Conservation (phyloP, 768 basidiomycete species). For the Cystobasidium onofrii region DNA sequence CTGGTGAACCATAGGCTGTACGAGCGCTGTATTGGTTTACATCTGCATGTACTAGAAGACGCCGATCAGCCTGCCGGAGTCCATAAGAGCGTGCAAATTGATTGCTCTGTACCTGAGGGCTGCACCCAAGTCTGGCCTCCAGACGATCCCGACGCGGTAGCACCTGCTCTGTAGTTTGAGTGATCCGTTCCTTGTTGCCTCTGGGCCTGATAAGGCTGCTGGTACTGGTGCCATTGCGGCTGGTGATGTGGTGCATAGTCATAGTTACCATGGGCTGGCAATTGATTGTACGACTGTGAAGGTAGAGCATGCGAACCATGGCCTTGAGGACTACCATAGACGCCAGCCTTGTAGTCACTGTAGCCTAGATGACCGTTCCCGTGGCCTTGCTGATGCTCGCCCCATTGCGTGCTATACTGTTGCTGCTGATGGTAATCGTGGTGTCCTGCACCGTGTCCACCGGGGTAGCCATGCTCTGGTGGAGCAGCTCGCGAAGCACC, state of each 20-base stretch:
- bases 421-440: not conserved
- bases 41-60: not conserved
- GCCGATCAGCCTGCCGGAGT: not conserved
- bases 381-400: not conserved
- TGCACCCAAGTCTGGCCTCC: not conserved
- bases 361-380: not conserved
- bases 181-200: not conserved
- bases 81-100: not conserved
- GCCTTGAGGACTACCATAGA: not conserved
- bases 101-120: not conserved
- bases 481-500: not conserved
- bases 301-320: not conserved
- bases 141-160: not conserved
- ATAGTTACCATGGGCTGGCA: not conserved
- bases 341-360: not conserved
- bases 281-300: not conserved
- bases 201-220: not conserved
- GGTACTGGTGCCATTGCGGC: not conserved
- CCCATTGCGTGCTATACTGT: not conserved
- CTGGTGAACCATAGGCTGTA: too few species aligned
- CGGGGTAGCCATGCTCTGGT: not conserved
- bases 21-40: not conserved
- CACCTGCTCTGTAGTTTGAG: not conserved
- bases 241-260: not conserved
- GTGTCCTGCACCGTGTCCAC: not conserved